Conservation (phyloP, 2,329 filamentous ascomycete species). For the Exutisphaerella laricina region DNA sequence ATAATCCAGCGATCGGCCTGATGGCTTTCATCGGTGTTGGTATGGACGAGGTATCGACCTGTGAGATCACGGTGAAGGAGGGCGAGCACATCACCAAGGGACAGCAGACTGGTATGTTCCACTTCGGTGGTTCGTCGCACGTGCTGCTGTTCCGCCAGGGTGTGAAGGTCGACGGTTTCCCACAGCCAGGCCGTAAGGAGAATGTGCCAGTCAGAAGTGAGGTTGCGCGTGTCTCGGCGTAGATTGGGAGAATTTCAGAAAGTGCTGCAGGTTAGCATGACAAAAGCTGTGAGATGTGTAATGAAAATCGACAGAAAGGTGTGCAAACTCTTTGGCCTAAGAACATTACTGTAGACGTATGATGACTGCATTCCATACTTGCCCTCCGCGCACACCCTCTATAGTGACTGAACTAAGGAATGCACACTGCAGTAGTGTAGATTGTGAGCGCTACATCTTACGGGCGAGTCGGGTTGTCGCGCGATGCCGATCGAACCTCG, state of each 20-base stretch:
- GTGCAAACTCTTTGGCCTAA: too few species aligned
- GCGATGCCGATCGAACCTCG: too few species aligned
- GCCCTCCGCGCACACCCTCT: too few species aligned
- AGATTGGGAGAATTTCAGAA: not conserved
- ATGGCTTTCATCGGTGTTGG: slow-evolving; percentile 67
- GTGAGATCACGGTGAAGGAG: slow-evolving; percentile 63
- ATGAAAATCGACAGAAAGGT: too few species aligned
- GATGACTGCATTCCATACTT: too few species aligned
- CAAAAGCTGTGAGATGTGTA: not conserved
- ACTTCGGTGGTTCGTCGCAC: slow-evolving; percentile 69
- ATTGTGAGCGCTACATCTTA: too few species aligned
- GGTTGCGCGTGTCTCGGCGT: slow-evolving; percentile 29
- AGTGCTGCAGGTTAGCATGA: not conserved
- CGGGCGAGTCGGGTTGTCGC: too few species aligned
- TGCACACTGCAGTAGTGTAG: too few species aligned
- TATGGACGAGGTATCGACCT: slow-evolving; percentile 66
- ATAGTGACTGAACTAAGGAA: too few species aligned
- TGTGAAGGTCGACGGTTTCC: slow-evolving; percentile 41
- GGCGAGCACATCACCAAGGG: slow-evolving; percentile 64
- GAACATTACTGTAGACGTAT: too few species aligned
- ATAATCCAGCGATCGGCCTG: slow-evolving; percentile 61
- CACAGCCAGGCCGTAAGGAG: slow-evolving; percentile 28
- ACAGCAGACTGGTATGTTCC: slow-evolving; percentile 70
- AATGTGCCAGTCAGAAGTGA: slow-evolving; percentile 37
- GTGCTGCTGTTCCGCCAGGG: slow-evolving; percentile 61